Conservation (phyloP, 2,329 filamentous ascomycete genomes). For the Aspergillus jensenii region DNA sequence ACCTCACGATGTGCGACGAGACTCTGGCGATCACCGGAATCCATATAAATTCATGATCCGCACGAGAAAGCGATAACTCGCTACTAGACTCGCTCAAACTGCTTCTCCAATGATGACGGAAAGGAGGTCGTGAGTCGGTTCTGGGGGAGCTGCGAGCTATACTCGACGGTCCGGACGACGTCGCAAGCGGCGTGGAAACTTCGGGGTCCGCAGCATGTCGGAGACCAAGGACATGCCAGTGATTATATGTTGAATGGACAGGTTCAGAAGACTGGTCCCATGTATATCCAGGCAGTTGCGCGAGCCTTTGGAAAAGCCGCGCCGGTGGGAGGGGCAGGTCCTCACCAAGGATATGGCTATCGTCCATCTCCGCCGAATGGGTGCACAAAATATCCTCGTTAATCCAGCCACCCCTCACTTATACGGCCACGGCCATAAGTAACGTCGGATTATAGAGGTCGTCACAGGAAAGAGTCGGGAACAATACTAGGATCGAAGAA, state of each 20-base stretch:
- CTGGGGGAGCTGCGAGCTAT: slow-evolving; percentile 45
- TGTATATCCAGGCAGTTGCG: slow-evolving; percentile 70
- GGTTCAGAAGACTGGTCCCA: slow-evolving; percentile 66
- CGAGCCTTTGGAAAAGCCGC: slow-evolving; percentile 70
- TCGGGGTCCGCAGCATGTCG: slow-evolving; percentile 56
- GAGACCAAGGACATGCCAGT: slow-evolving; percentile 73
- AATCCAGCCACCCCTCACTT: slow-evolving; percentile 9
- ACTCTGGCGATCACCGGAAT: slow-evolving; percentile 75
- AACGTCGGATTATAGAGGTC: not conserved
- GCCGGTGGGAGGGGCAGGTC: slow-evolving; percentile 58
- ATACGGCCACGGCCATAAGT: slow-evolving; percentile 26
- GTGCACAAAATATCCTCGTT: slow-evolving; percentile 14
- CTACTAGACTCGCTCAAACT: slow-evolving; percentile 54
- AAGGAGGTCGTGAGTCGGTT: slow-evolving; percentile 39
- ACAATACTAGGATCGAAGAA: slow-evolving; percentile 12
- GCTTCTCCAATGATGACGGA: slow-evolving; percentile 48
- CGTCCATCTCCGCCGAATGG: slow-evolving; percentile 31
- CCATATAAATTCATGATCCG: slow-evolving; percentile 45
- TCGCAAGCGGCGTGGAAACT: slow-evolving; percentile 48
- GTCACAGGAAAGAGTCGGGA: slow-evolving; percentile 10
- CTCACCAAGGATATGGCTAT: slow-evolving; percentile 42
- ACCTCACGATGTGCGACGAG: slow-evolving; percentile 75
- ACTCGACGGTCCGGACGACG: slow-evolving; percentile 44
- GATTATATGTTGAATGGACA: slow-evolving; percentile 71
- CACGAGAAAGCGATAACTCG: slow-evolving; percentile 41